Evolutionary conservation across 164 flowering plant genomes (phyloP), one percentile per base, ranked within the genome.

Genomic region (Tetrastigma voinierianum): DNA sequence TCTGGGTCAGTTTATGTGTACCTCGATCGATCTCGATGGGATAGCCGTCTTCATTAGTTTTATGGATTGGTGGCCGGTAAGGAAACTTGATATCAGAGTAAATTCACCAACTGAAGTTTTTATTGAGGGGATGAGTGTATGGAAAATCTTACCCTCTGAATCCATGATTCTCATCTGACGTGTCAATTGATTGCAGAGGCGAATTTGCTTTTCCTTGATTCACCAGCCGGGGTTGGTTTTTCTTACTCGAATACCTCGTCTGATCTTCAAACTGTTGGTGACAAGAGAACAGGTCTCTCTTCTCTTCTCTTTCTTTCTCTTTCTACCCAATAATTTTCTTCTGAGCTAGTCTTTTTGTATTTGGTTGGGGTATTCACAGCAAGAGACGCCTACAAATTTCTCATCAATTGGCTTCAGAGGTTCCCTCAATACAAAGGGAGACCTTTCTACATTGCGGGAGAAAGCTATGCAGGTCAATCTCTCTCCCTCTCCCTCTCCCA

Each of bases 401-500:
- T 83, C 0, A 10, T 66, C 23, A 81, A 77, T 0, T 84, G 87
- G 87, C 47, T 84, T 1, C 66, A 69, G 18, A 72, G 81, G 48
- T 84, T 82, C 43, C 82, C 87, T 2, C 71, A 80, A 21, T 82
- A 80, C 65, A 76, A 73, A 57, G 67, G 71, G 23, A 76, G 84
- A 43, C 77, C 74, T 44, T 84, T 84, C 47, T 84, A 74, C 65
- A 53, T 82, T 20, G 73, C 75, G 12, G 85, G 87, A 32, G 85
- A 84, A 62, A 82, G 85, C 70, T 84, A 84, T 62, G 87, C 83
- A 68, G 85, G 87, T 80, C 10, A 12, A 20, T 25, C 17, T 15
- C 21, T 2, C 57, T 4, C 10, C 4, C 57, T 20, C 17, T 52
- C 10, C 56, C 14, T 21, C 6, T 16, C 14, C 45, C 15, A 49